Base-by-base conservation (phyloP, 768 basidiomycete genomes). In the Pilatotrama ljubarskyi region DNA sequence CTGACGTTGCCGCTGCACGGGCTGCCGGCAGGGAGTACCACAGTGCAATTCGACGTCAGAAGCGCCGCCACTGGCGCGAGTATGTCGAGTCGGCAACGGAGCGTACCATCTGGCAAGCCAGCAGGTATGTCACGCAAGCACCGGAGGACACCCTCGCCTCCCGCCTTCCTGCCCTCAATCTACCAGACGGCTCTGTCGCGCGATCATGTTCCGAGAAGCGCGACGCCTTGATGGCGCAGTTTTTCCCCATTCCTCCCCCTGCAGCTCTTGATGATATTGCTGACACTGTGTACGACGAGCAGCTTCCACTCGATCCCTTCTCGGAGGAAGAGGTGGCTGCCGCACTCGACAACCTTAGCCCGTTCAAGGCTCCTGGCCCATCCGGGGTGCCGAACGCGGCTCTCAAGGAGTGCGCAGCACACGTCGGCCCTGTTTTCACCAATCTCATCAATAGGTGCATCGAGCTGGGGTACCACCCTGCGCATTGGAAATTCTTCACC, bases 311-410 rank as follows among this genome's bases (percentile, higher is more conserved):
- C 15, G 15, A 13, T n/a, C 41, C 41, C 41, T 10, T 32, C 10
- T 13, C 9, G 7, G 41, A 42, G 20, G 17, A 17, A 13, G 2
- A n/a, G 41, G 9, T n/a, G 3, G n/a, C n/a, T n/a, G n/a, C n/a
- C n/a, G 41, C 41, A 13, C 15, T 42, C 17, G 17, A 32, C 41
- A 42, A 42, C 3, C 41, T 42, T 7, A 42, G 41, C 41, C 41
- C 41, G 1, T 72, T 72, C 69, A 78, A 78, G 55, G 77, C 75
- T 0, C 61, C 67, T 0, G 71, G 73, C 0, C 72, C 69, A 0
- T 58, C 68, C 20, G 58, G 63, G 0, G 64, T 73, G 8, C 65
- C 71, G 0, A 80, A 81, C 56, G 51, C 64, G 0, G 70, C 77
- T 0, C 64, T 77, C 20, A 73, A 42, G 13, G 25, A 71, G 13